Conservation (phyloP, 208 protist species). For the Wallacemonas sp. region DNA sequence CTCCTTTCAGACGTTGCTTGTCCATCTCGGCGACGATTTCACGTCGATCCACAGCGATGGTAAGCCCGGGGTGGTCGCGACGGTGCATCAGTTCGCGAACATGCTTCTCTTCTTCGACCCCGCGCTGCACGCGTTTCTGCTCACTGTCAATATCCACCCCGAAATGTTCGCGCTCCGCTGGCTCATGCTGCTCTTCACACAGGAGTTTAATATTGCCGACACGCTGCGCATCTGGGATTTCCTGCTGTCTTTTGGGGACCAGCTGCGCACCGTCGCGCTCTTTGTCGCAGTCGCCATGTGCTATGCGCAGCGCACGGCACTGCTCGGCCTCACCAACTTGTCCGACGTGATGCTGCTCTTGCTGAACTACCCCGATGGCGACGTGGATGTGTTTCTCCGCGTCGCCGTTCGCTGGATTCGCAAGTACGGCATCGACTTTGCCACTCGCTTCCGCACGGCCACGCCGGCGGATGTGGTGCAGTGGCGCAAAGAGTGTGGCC, state of each 20-base stretch:
- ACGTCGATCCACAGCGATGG: conserved; percentile 59
- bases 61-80: conserved; percentile 54
- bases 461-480: conserved; percentile 35
- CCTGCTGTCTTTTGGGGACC: conserved; percentile 72
- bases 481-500: conserved; percentile 30
- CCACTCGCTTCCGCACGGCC: conserved; percentile 35
- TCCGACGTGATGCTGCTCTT: conserved; percentile 62
- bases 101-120: conserved; percentile 68
- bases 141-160: conserved; percentile 38
- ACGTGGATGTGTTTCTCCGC: conserved; percentile 60
- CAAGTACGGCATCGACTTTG: conserved; percentile 43
- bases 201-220: conserved; percentile 84
- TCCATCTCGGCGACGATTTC: conserved; percentile 76
- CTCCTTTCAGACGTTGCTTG: conserved; percentile 76
- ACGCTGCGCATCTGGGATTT: conserved; percentile 87
- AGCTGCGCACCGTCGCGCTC: conserved; percentile 47
- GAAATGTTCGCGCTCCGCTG: conserved; percentile 85
- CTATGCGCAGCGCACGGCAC: conserved; percentile 34
- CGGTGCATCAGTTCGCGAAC: conserved; percentile 64
- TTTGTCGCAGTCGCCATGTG: conserved; percentile 71
- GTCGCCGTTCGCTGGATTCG: conserved; percentile 56
- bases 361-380: conserved; percentile 53
- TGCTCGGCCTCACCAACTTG: conserved; percentile 42
- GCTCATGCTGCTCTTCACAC: conserved; percentile 86
- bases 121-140: conserved; percentile 52